Evolutionary conservation across 2,329 filamentous ascomycete species (phyloP).

Genomic region (Tolypocladium amazonense): DNA sequence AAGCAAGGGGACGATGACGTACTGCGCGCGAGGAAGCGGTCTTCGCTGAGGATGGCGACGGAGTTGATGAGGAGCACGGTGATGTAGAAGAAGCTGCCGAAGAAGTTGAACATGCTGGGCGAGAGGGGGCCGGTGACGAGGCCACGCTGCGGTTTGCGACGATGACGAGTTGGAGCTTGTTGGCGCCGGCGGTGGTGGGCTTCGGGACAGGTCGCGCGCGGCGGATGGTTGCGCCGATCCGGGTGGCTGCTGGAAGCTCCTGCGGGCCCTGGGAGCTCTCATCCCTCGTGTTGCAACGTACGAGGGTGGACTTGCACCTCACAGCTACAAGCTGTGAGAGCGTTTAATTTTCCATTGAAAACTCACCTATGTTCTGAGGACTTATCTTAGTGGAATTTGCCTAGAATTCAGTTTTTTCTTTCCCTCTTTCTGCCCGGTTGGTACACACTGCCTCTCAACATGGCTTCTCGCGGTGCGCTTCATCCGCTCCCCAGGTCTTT

Average conservation of each 20-base stretch:
- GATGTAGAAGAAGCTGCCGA: conserved; percentile 64
- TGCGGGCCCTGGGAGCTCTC: background rate
- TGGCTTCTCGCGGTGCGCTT: conserved; percentile 11
- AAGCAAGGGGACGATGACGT: conserved; percentile 11
- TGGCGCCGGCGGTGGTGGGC: background rate
- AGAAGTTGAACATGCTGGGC: conserved; percentile 54
- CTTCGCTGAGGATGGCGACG: conserved; percentile 87
- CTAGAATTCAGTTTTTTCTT: background rate
- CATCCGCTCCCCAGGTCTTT: background rate
- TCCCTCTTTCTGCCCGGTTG: background rate
- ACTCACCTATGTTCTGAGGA: background rate
- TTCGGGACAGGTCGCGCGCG: conserved; percentile 5
- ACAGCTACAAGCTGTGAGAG: background rate
- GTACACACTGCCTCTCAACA: conserved; percentile 1
- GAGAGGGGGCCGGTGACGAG: conserved; percentile 1
- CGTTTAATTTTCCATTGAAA: background rate
- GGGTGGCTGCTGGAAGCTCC: conserved; percentile 3
- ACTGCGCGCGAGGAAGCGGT: conserved; percentile 74
- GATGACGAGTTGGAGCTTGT: background rate
- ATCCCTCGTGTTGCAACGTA: background rate
- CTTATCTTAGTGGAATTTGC: background rate
- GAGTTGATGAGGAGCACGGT: conserved; percentile 85
- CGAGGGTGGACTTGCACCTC: background rate
- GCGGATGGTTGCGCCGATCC: conserved; percentile 23
- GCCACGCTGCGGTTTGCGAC: background rate